Conservation (phyloP, 495 filamentous ascomycete genomes). For the Parachaetomium inaequale region DNA sequence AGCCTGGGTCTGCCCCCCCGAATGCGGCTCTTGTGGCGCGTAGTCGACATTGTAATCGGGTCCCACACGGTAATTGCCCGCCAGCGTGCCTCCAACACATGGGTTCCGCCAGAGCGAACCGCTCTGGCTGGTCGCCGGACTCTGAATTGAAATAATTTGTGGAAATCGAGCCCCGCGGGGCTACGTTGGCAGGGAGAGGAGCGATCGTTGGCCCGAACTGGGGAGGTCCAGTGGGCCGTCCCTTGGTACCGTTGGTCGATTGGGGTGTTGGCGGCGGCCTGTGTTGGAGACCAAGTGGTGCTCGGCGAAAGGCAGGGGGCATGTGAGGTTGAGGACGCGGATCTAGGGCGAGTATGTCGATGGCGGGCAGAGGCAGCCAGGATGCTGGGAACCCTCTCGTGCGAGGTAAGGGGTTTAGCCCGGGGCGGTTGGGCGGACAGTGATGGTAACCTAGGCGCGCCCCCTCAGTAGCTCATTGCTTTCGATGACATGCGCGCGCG, state of each 20-base stretch:
- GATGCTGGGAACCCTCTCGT: slow-evolving; percentile 9
- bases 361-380: slow-evolving; percentile 23
- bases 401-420: slow-evolving; percentile 23
- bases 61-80: slow-evolving; percentile 58
- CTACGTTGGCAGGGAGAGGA: slow-evolving; percentile 28
- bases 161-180: slow-evolving; percentile 46
- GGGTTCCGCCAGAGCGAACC: slow-evolving; percentile 68
- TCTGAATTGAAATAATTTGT: slow-evolving; percentile 53
- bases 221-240: slow-evolving; percentile 8
- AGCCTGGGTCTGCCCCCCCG: slow-evolving; percentile 51
- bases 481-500: slow-evolving; percentile 23
- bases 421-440: slow-evolving; percentile 33
- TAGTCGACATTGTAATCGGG: slow-evolving; percentile 63
- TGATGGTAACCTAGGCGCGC: slow-evolving; percentile 25
- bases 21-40: slow-evolving; percentile 56
- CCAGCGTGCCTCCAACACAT: slow-evolving; percentile 66
- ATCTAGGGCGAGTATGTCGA: slow-evolving; percentile 26
- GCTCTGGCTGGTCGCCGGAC: slow-evolving; percentile 63
- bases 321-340: slow-evolving; percentile 35
- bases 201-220: neutral
- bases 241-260: slow-evolving; percentile 15
- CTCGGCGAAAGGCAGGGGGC: slow-evolving; percentile 31
- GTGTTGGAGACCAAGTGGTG: slow-evolving; percentile 22
- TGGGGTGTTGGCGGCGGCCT: slow-evolving; percentile 2
- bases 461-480: slow-evolving; percentile 38